phyloP scores from a whole-genome alignment of 2,329 filamentous ascomycete species.

The Claviceps lovelessii region DNA sequence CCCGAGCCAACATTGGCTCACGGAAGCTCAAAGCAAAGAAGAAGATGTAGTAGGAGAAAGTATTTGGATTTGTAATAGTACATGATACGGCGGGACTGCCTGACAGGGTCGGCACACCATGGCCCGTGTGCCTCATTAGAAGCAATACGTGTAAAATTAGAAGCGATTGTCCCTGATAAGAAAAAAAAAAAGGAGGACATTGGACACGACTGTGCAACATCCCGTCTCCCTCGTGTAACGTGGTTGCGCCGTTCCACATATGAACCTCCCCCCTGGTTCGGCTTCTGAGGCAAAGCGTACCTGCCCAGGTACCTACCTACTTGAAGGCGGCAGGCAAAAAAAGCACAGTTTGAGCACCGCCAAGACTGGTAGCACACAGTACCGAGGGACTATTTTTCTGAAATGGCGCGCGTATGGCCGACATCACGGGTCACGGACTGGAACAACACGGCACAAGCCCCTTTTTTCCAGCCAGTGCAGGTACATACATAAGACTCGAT shows the following conservation, averaged over 20 bases:
- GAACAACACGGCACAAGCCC: too few species aligned
- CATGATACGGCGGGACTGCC: neutral
- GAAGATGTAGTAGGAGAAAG: slow-evolving; percentile 14
- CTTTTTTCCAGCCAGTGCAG: too few species aligned
- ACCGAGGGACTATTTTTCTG: neutral
- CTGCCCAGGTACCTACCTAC: too few species aligned
- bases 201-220: neutral
- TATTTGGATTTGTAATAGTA: neutral
- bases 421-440: too few species aligned
- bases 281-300: neutral
- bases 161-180: neutral
- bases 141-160: neutral
- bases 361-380: neutral
- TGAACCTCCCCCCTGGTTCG: neutral
- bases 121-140: neutral
- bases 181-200: neutral
- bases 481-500: too few species aligned
- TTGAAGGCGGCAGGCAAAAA: too few species aligned
- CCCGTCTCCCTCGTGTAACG: neutral
- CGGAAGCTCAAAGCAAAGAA: slow-evolving; percentile 23
- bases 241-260: neutral
- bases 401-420: too few species aligned
- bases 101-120: neutral
- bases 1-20: slow-evolving; percentile 56
- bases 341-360: too few species aligned